Conservation (phyloP, 148 eudicot species). For the Cornus suecica region DNA sequence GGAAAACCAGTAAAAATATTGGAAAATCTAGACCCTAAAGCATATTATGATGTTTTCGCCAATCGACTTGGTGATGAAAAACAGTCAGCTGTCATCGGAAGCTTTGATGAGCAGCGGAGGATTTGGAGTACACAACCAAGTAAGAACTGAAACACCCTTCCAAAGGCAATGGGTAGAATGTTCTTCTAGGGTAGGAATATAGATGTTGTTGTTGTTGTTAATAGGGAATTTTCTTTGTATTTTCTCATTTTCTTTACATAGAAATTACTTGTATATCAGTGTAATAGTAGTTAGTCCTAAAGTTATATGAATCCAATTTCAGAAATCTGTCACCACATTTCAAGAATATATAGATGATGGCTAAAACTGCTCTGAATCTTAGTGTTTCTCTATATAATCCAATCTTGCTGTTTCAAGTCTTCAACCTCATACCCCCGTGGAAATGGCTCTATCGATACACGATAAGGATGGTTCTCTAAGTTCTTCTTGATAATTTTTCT, state of each 20-base stretch:
- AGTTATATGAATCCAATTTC: no score
- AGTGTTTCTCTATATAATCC: background rate
- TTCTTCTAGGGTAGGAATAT: background rate
- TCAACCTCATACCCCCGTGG: no score
- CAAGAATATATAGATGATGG: background rate
- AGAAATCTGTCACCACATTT: no score
- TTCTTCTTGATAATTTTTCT: no score
- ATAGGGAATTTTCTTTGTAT: background rate
- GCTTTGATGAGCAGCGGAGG: constrained; percentile 51
- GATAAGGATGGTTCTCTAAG: background rate
- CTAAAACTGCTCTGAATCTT: background rate
- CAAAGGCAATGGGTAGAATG: background rate
- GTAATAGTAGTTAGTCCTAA: no score
- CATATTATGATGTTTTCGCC: constrained; percentile 50
- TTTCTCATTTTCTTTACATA: background rate
- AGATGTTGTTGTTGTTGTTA: background rate
- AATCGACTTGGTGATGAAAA: constrained; percentile 55
- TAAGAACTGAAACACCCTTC: background rate
- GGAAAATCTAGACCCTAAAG: constrained; percentile 40
- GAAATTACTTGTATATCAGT: constrained; percentile 1
- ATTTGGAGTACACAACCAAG: constrained; percentile 30
- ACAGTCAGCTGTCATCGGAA: constrained; percentile 69
- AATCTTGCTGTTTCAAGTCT: background rate
- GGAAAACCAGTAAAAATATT: constrained; percentile 50
- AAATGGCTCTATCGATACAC: no score